phyloP scores from a whole-genome alignment of 139 green algal species.

The Yamagishiella unicocca region DNA sequence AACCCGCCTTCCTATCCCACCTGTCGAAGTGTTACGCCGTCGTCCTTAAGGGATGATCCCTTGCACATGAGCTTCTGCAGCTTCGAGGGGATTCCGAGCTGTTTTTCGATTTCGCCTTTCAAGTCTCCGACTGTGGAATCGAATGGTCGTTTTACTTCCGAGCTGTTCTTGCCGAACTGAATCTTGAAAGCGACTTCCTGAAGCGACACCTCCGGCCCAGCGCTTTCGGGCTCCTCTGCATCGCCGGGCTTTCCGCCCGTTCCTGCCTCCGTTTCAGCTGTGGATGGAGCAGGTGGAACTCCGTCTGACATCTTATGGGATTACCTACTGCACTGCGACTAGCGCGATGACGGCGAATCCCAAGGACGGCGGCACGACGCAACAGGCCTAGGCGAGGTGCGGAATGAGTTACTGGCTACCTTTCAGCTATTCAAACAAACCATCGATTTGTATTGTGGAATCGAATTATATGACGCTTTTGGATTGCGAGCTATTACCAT shows the following conservation, averaged over 20 bases:
- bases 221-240: not conserved
- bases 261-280: not conserved
- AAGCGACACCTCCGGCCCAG: not conserved
- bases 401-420: no score
- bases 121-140: constrained; percentile 59
- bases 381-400: no score
- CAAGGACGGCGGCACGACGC: no score
- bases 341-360: no score
- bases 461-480: no score
- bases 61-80: constrained; percentile 76
- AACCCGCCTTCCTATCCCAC: no score
- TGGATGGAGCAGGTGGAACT: not conserved
- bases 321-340: no score
- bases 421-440: no score
- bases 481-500: no score
- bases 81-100: constrained; percentile 51
- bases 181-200: constrained; percentile 51
- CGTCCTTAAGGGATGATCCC: constrained; percentile 63
- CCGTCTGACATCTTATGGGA: not conserved
- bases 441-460: no score
- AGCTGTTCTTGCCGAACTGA: constrained; percentile 60
- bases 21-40: constrained; percentile 50
- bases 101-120: constrained; percentile 49
- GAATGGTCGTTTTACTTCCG: constrained; percentile 50
- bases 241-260: not conserved